Percentiles rank a stretch among this genome's conserved stretches.
These are phyloP conservation scores for Hanseniaspora valbyensis DNA, from an alignment of 805 yeast species.

Conservation along the genomic window DNA sequence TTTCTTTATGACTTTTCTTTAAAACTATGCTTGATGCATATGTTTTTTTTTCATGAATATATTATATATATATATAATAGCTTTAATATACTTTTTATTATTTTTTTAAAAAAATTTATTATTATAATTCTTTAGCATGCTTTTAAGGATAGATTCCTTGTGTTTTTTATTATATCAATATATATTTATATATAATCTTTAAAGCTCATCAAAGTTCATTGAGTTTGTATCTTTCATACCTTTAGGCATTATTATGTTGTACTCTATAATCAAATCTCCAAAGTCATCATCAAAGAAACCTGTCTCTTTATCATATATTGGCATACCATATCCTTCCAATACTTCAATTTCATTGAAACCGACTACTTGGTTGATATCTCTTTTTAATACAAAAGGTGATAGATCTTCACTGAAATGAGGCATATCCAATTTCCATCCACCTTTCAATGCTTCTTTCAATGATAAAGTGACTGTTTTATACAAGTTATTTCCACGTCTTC, in stretches of 20 bases:
- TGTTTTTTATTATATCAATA: not conserved
- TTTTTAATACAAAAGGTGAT: slow-evolving; percentile 34
- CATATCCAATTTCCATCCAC: slow-evolving; percentile 69
- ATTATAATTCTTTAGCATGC: not conserved
- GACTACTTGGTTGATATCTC: slow-evolving; percentile 44
- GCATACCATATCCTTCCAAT: slow-evolving; percentile 78
- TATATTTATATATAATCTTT: slow-evolving; percentile 9
- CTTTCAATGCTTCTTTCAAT: slow-evolving; percentile 57
- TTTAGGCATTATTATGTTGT: slow-evolving; percentile 36
- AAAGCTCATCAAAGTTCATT: slow-evolving; percentile 14
- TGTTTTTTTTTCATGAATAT: no score
- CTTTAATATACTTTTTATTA: no score
- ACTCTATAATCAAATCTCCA: slow-evolving; percentile 45
- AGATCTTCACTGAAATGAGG: slow-evolving; percentile 55
- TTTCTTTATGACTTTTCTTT: no score
- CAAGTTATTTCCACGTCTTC: slow-evolving; percentile 63
- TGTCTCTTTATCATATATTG: slow-evolving; percentile 30
- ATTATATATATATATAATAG: no score
- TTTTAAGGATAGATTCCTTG: not conserved
- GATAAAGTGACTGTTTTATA: slow-evolving; percentile 73
- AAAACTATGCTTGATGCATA: not conserved
- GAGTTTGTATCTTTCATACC: slow-evolving; percentile 12
- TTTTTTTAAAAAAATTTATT: no score
- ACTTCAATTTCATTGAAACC: slow-evolving; percentile 61
- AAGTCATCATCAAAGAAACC: slow-evolving; percentile 31